phyloP scores from a whole-genome alignment of 768 basidiomycete genomes.

The Neoboletus magnificus region DNA sequence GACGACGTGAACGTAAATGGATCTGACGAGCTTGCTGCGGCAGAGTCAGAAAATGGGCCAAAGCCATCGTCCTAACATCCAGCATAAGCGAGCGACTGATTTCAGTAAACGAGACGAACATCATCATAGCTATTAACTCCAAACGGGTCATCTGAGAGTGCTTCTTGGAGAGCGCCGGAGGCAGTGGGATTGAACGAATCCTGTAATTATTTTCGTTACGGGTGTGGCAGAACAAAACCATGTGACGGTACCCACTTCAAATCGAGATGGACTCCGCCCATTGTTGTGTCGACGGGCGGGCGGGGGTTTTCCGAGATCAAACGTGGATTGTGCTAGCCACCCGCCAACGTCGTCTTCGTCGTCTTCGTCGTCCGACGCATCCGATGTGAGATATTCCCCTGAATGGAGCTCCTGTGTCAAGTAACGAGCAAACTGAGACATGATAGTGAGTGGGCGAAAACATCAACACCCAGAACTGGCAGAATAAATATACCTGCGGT shows the following conservation, averaged over 20 bases:
- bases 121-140: slow-evolving; percentile 46
- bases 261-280: slow-evolving; percentile 46
- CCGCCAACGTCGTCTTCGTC: slow-evolving; percentile 77
- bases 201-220: slow-evolving; percentile 26
- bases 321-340: slow-evolving; percentile 78
- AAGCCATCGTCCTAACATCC: slow-evolving; percentile 56
- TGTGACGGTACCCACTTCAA: slow-evolving; percentile 48
- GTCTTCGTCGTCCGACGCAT: slow-evolving; percentile 49
- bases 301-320: slow-evolving; percentile 51
- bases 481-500: slow-evolving; percentile 40
- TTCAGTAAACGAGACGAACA: slow-evolving; percentile 31
- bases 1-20: slow-evolving; percentile 50
- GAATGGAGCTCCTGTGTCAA: slow-evolving; percentile 70
- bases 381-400: slow-evolving; percentile 52
- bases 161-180: slow-evolving; percentile 31
- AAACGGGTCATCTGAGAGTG: slow-evolving; percentile 49
- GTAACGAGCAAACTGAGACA: slow-evolving; percentile 71
- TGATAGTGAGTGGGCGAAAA: background rate
- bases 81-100: background rate
- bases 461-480: background rate
- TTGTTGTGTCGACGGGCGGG: slow-evolving; percentile 46
- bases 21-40: slow-evolving; percentile 45
- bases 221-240: background rate
- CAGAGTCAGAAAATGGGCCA: slow-evolving; percentile 75
- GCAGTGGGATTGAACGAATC: slow-evolving; percentile 49